Evolutionary conservation across 305 asterid species (phyloP), one percentile per base, ranked within the genome.

Genomic region (Salvia sclarea): DNA sequence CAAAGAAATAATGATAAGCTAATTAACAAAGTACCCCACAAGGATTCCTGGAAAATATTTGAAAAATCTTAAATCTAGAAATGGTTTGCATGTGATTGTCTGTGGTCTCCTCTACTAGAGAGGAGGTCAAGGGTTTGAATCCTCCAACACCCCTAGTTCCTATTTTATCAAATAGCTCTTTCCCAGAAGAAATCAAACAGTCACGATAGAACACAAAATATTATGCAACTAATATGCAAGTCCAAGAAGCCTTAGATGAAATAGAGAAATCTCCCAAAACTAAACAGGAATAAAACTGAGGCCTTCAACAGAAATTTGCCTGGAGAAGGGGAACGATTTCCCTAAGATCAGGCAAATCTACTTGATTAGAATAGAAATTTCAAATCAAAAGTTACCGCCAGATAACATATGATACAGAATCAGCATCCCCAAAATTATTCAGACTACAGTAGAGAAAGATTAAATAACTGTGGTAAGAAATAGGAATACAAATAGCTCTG

Each of bases 301-400:
- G 21, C 21, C 55, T 62, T 28, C 37, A 61, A 53, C 71, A 13
- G 61, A 63, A 65, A 64, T 9, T 43, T 43, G 22, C 71, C 45
- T 14, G 9, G 40, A 63, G 48, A 47, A 17, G 40, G 35, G 31
- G 18, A 44, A 73, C 28, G 28, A 40, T 45, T 59, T 61, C 38
- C 65, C 61, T 14, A 21, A 72, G 68, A 41, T 62, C 52, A 5
- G 41, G 12, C 44, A 53, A 68, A 52, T 53, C 14, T 63, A 71
- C 61, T 13, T 8, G 12, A 61, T 10, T 48, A 28, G 13, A 56
- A 50, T 50, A 28, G 24, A 35, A 22, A 64, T 28, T 20, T 73
- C 38, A 28, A 22, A 50, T 28, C 44, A 31, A 22, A 48, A 49
- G 55, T 64, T 45, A 55, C 24, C 22, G 43, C 33, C 43, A 40